phyloP scores from a whole-genome alignment of 352 stramenopile genomes.

The Phytophthora foliorum region DNA sequence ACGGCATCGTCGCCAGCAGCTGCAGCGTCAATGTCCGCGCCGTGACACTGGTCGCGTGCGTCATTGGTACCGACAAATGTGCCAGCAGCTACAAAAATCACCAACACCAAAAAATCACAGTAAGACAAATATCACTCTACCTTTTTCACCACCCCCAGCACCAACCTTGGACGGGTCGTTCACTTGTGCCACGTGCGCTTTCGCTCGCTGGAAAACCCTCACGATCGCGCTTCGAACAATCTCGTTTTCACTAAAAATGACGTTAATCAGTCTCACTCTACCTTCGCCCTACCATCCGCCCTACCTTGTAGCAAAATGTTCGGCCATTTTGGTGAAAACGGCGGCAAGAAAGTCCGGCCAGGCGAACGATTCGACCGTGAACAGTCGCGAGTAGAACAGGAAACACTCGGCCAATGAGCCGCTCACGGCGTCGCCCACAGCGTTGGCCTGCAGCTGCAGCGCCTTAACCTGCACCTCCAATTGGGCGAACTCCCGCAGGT shows the following conservation, averaged over 20 bases:
- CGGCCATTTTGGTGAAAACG: constrained; percentile 61
- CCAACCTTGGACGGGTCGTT: constrained; percentile 58
- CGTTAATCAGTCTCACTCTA: neutral
- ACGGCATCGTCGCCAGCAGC: constrained; percentile 60
- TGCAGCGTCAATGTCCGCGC: constrained; percentile 44
- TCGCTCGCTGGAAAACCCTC: constrained; percentile 47
- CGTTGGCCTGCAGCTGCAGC: constrained; percentile 47
- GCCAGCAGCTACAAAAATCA: constrained; percentile 32
- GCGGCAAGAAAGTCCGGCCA: constrained; percentile 72
- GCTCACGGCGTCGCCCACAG: constrained; percentile 25
- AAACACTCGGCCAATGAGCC: constrained; percentile 58
- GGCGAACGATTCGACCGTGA: constrained; percentile 65
- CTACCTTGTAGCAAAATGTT: constrained; percentile 63
- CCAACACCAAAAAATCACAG: constrained; percentile 5
- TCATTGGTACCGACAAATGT: constrained; percentile 29
- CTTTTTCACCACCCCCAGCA: neutral
- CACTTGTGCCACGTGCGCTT: constrained; percentile 57
- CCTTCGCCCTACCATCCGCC: constrained; percentile 9
- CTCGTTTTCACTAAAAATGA: constrained; percentile 40
- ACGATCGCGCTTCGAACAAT: constrained; percentile 53
- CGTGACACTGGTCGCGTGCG: constrained; percentile 12
- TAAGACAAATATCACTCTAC: constrained; percentile 9
- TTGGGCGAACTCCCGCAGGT: constrained; percentile 65
- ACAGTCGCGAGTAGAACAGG: constrained; percentile 59
- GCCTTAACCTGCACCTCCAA: constrained; percentile 71